Evolutionary conservation across 805 yeast genomes (phyloP), one percentile per base, ranked within the genome.

Genomic region (Saccharomycopsis vini): DNA sequence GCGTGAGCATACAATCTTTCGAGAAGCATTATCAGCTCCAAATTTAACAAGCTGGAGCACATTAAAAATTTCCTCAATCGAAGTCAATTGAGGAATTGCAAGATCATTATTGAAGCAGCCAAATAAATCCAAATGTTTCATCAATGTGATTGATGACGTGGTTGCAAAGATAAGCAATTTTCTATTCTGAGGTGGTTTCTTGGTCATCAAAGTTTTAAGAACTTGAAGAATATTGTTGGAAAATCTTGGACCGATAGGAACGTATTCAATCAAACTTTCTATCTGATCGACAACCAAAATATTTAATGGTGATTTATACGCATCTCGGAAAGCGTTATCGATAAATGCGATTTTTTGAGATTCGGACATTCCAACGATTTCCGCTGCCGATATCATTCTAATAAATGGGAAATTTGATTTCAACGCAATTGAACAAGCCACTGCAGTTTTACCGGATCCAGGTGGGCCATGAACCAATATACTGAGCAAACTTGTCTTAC

Each of bases 221-320:
- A 88, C 79, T 62, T 89, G 95, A 52, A 89, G 68, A 41, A 92
- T 80, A 50, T 84, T 79, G 56, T 89, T 87, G 22, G 95, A 84
- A 62, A 92, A 92, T 55, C 99, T 68, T 12, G 97, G 97, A 1
- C 99, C 99, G 55, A 92, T 90, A 36, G 95, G 95, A 30, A 86
- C 95, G 77, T 92, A 92, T 60, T 90, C 97, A 47, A 92, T 81
- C 52, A 92, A 70, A 4, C 86, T 82, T 64, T 92, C 98, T 52
- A 92, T 77, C 47, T 87, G 84, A 62, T 92, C 98, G 50, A 92
- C 77, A 15, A 92, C 95, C 46, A 92, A 68, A 23, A 89, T 82
- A 57, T 84, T 88, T 53, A 89, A 71, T 26, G 97, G 97, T 2
- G 97, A 86, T 60, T 85, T 86, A 69, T 92, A 90, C 28, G 95